Evolutionary conservation across 176 grass and related monocot genomes (phyloP).

Genomic region (Saccharum spontaneum): DNA sequence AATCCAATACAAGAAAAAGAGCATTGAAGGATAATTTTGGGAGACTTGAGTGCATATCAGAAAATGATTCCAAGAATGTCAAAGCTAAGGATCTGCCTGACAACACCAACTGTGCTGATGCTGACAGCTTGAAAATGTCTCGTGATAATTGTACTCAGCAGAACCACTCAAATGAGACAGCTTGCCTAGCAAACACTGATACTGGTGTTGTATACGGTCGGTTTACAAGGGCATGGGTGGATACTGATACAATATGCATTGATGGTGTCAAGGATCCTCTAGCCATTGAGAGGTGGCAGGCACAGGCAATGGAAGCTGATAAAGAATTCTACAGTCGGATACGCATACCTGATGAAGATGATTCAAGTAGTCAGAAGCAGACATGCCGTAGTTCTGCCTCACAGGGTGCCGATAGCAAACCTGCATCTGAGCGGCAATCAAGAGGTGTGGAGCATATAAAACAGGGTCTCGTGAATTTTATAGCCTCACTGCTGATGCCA

Average conservation of each 20-base stretch:
- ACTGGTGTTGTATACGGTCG: slow-evolving; percentile 62
- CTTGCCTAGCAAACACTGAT: slow-evolving; percentile 64
- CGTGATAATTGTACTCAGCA: slow-evolving; percentile 62
- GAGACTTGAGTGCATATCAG: slow-evolving; percentile 72
- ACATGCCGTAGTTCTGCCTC: slow-evolving; percentile 65
- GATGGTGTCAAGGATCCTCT: slow-evolving; percentile 87
- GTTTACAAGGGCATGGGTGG: slow-evolving; percentile 88
- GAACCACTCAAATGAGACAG: slow-evolving; percentile 64
- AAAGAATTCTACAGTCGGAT: slow-evolving; percentile 85
- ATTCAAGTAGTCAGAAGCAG: slow-evolving; percentile 64
- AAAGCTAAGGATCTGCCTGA: slow-evolving; percentile 62
- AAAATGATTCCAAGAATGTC: slow-evolving; percentile 70
- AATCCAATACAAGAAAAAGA: slow-evolving; percentile 73
- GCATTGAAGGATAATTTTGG: slow-evolving; percentile 54
- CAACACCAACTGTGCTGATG: slow-evolving; percentile 51
- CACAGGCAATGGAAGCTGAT: slow-evolving; percentile 92
- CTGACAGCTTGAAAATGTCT: slow-evolving; percentile 71
- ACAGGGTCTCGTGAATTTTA: slow-evolving; percentile 87
- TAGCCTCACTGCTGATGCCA: slow-evolving; percentile 82
- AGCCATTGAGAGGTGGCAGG: slow-evolving; percentile 97
- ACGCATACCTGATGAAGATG: slow-evolving; percentile 72
- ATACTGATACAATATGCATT: slow-evolving; percentile 69
- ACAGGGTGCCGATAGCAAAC: slow-evolving; percentile 68
- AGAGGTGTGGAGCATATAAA: slow-evolving; percentile 75
- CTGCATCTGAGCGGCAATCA: slow-evolving; percentile 59